Evolutionary conservation across 768 basidiomycete species (phyloP), one percentile per base, ranked within the genome.

Genomic region (Agaricus subrufescens): DNA sequence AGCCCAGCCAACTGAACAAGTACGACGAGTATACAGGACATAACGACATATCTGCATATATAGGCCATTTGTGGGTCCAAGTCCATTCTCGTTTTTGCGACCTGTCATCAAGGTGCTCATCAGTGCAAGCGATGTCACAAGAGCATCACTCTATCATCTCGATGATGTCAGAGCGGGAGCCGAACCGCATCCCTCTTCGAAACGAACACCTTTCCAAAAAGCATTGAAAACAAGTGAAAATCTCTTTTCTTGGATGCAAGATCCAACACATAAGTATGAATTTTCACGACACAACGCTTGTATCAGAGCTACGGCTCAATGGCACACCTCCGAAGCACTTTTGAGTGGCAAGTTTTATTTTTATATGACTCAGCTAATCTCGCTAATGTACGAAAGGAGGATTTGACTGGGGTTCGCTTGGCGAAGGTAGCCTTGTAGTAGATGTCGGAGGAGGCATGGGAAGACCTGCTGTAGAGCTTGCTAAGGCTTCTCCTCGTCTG

Each of bases 391-490:
- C 34, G 34, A 11, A 8, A 7, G 34, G 34, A 88, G 87, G 77
- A 1, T 87, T 85, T 60, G 77, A 82, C 50, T 89, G 87, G 83
- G 64, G 71, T 19, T 69, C 76, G 1, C 72, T 89, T 26, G 72
- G 75, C 1, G 63, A 62, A n/a, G 78, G 79, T 11, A 77, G 83
- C 25, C 63, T 81, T 7, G 72, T 89, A 27, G 80, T 88, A 4
- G 87, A 89, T 57, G 85, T 89, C 2, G 87, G 87, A 2, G 87
- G 87, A 9, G 87, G 87, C 0, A 85, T 87, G 31, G 87, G 87
- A 19, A 74, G 74, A 14, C 71, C 74, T 1, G 70, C 67, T 50
- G 66, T 76, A 62, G 54, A 71, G 4, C 64, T 79, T 25, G 69
- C 72, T 1, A 69, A 69, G 23, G 70, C 70, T 4, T 74, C 71